Evolutionary conservation across 2,329 filamentous ascomycete species (phyloP), one percentile per base, ranked within the genome.

Genomic region (Trichophyton mentagrophytes): DNA sequence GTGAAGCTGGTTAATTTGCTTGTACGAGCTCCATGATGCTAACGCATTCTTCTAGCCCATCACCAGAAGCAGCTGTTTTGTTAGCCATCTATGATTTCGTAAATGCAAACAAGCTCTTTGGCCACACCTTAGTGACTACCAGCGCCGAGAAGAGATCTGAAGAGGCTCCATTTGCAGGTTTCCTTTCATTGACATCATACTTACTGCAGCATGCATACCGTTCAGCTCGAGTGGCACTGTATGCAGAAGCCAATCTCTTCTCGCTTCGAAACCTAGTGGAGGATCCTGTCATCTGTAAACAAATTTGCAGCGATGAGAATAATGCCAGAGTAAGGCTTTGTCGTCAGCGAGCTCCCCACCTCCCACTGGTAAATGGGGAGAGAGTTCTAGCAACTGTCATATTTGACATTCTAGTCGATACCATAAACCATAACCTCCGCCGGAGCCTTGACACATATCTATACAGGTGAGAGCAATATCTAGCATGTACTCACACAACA

Each of bases 61-160:
- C 85, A 2, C 82, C 85, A 62, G 85, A 91, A 71, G 88, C 90
- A 15, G 85, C 91, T 3, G 80, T 95, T 2, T 76, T 97, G 3
- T 80, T 99, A 38, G 86, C 90, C 0, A 86, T 89, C 0, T 99
- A 97, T 71, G 93, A 97, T 71, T 97, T 97, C 71, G 85, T 86
- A 2, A 88, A 95, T 69, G 88, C 91, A 38, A 99, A 97, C 77
- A 97, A 96, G 74, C 80, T 96, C 7, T 97, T 99, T 73, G 92
- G 89, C 72, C 87, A 89, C 71, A 91, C 87, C 67, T 76, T 99
- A 49, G 83, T 96, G 58, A 85, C 83, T 1, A 70, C 84, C 25
- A 69, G 81, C 4, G 74, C 84, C 0, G 83, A 85, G 27, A 74
- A 73, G 57, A 86, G 86, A 66, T 82, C 79, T 47, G 79, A 83